Base-by-base conservation (phyloP, 495 filamentous ascomycete species). In the Aspergillus indologenus region DNA sequence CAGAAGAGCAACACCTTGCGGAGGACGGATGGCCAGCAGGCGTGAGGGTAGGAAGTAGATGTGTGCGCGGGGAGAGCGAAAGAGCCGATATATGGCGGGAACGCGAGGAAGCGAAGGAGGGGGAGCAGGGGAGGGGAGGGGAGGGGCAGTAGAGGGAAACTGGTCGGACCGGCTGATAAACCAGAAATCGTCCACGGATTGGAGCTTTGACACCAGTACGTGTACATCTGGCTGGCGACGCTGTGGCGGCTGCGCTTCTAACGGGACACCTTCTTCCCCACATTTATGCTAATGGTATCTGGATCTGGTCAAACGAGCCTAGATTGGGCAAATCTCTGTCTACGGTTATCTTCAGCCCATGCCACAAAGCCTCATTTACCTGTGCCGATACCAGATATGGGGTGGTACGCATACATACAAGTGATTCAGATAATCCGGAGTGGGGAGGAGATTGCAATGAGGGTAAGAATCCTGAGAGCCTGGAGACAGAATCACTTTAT, bases 201-300 rank as follows among this genome's bases (percentile, higher is more conserved):
- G 55, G 55, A 58, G 61, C 46, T 53, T 60, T 63, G 34, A 68
- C 63, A 53, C 66, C 70, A 67, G 68, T 62, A 59, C 67, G 58
- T 61, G 68, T 62, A 59, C 67, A 59, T 61, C 63, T 72, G 59
- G 63, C 61, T 61, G 70, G 66, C 61, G 34, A 40, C 34, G 34
- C 34, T 40, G 34, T 40, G 34, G 34, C 34, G 12, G 34, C 34
- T 40, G 34, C 12, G 34, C 34, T 14, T 2, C 12, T 40, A 40
- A 61, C 60, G 66, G 71, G 66, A 64, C 65, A 69, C 59, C 68
- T 69, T 68, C 69, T 74, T 57, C 75, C 71, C 75, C 75, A 78
- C 75, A 78, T n/a, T 50, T 51, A 8, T 51, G 23, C 34, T 40
- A 9, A 29, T 29, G 26, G 34, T 7, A 7, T 14, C 12, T 7